Evolutionary conservation across 345 rosid species (phyloP).

Genomic region (Eucalyptus pauciflora): DNA sequence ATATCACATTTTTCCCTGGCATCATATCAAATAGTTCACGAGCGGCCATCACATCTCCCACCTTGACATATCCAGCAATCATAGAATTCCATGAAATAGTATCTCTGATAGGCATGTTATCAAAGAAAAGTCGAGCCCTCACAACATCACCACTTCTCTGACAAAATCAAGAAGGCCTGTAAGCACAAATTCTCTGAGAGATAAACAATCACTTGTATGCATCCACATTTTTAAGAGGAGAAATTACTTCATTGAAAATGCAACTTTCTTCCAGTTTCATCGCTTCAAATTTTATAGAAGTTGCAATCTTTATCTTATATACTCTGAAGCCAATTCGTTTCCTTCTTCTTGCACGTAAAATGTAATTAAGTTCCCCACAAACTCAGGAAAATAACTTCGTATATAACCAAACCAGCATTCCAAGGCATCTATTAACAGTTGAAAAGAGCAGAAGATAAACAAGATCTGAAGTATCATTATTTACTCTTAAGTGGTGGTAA

Average conservation of each 20-base stretch:
- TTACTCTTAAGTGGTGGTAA: not conserved
- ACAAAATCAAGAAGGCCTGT: not conserved
- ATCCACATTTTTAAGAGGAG: not conserved
- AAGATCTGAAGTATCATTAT: not conserved
- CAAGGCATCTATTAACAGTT: not conserved
- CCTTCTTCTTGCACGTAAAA: not conserved
- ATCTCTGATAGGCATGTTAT: conserved; percentile 23
- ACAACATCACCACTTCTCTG: conserved; percentile 6
- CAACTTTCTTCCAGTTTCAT: not conserved
- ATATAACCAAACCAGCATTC: not conserved
- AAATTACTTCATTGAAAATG: not conserved
- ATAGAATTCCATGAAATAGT: conserved; percentile 34
- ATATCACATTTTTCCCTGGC: conserved; percentile 19
- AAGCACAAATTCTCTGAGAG: not conserved
- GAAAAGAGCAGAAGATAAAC: not conserved
- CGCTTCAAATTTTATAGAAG: not conserved
- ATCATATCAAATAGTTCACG: conserved; percentile 14
- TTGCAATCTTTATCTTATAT: not conserved
- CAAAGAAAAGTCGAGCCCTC: conserved; percentile 22
- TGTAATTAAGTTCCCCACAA: not conserved
- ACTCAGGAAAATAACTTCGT: not conserved
- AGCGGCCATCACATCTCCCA: conserved; percentile 22
- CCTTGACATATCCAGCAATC: conserved; percentile 16
- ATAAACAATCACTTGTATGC: not conserved
- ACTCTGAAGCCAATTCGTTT: not conserved